Percentiles rank a stretch among this genome's conserved stretches.
Evolutionary conservation across 23 red algal species (phyloP).

Genomic region (Gracilaria vermiculophylla): DNA sequence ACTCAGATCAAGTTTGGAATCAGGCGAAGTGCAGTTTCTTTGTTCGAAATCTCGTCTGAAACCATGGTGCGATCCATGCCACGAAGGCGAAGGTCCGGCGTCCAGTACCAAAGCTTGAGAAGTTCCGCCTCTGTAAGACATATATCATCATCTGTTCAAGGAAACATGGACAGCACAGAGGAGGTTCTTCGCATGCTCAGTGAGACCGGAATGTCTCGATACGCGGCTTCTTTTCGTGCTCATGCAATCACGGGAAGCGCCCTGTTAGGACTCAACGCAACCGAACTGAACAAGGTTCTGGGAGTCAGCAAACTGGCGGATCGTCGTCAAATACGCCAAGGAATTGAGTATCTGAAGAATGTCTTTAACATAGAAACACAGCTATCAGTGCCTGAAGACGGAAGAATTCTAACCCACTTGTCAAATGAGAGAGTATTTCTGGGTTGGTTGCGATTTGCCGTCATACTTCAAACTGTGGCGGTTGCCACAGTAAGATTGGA

Average conservation of each 20-base stretch:
- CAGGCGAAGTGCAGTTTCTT: neutral
- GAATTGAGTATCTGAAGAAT: constrained; percentile 37
- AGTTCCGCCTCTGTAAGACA: neutral
- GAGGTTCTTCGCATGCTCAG: constrained; percentile 23
- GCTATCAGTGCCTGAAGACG: constrained; percentile 48
- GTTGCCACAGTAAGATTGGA: constrained; percentile 38
- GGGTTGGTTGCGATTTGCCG: constrained; percentile 27
- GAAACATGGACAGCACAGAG: constrained; percentile 20
- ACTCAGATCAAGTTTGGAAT: neutral
- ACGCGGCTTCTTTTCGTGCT: constrained; percentile 52
- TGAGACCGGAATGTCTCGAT: constrained; percentile 16
- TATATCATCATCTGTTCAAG: neutral
- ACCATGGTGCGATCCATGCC: neutral
- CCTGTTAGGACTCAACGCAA: constrained; percentile 36
- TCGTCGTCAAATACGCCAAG: constrained; percentile 46
- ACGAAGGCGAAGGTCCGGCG: neutral
- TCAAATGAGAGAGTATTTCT: constrained; percentile 68
- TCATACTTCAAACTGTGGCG: constrained; percentile 51
- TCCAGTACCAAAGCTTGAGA: neutral
- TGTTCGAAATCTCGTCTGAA: neutral
- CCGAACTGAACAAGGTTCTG: constrained; percentile 42
- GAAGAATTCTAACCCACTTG: constrained; percentile 63
- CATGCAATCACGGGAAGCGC: constrained; percentile 39
- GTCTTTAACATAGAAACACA: neutral
- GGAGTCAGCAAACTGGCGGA: constrained; percentile 43